Base-by-base conservation (phyloP, 2,329 filamentous ascomycete genomes). In the Fusarium multiceps region DNA sequence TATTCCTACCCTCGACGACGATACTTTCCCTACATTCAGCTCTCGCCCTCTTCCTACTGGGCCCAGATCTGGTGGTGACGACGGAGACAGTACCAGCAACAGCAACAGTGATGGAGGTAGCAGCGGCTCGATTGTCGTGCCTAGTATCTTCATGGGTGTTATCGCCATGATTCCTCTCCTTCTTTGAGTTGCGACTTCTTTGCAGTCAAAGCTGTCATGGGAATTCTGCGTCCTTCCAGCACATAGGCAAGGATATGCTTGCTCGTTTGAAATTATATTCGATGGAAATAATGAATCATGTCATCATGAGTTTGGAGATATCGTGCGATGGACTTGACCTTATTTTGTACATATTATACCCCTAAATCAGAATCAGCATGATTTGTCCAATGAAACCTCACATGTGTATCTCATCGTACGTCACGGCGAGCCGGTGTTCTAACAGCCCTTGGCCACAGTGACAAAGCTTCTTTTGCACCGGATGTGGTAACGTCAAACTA, bases 91-190 rank as follows among this genome's bases (percentile, higher is more conserved):
- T 46, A 55, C 57, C n/a, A 50, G 57, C 13, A 56, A 34, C 28
- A 58, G 55, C 32, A 56, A 42, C 30, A 62, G 25, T n/a, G 42
- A 46, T 48, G 49, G 57, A 16, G 32, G 34, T 21, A 30, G 25
- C 18, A 55, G 47, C 42, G 75, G 74, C 14, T 54, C 47, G 11
- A 45, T 66, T 51, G 56, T 56, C 21, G 42, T 70, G 23, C 75
- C 76, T 7, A 71, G 47, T 48, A 47, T 71, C 20, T 34, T 78
- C 25, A 55, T 70, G 21, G 74, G 73, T 14, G 57, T 75, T 12
- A 14, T 77, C 14, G 76, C 62, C 10, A 46, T 76, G 4, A 28
- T 73, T 28, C 75, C 75, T 50, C 63, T 78, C 23, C 13, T 77
- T 43, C 65, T 77, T n/a, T 78, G 64, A 71, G 23, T 14, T 34